These are phyloP conservation scores for Hebeloma cylindrosporum DNA, from an alignment of 768 basidiomycete species.

Conservation along the genomic window DNA sequence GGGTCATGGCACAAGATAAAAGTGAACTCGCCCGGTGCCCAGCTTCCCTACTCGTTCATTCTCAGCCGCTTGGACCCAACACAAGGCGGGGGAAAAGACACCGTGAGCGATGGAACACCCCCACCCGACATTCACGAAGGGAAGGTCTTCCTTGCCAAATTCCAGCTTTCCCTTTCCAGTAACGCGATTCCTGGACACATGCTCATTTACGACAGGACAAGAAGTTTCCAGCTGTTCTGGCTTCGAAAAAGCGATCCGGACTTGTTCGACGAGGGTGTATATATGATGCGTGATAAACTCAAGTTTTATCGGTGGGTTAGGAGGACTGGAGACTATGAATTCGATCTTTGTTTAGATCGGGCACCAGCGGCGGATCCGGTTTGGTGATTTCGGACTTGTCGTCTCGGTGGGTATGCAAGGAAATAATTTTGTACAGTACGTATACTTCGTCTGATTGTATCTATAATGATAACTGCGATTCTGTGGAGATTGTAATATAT, in stretches of 20 bases:
- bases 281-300: slow-evolving; percentile 11
- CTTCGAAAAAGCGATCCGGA: slow-evolving; percentile 3
- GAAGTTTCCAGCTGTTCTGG: slow-evolving; percentile 36
- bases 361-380: slow-evolving; percentile 14
- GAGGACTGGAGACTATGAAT: slow-evolving; percentile 13
- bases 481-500: no score
- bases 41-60: slow-evolving; percentile 1
- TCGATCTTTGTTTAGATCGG: slow-evolving; percentile 23
- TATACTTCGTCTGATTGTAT: no score
- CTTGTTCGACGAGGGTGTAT: slow-evolving; percentile 13
- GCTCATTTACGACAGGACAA: slow-evolving; percentile 42
- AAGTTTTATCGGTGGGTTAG: slow-evolving; percentile 25
- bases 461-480: no score
- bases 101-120: no score
- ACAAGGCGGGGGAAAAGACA: neutral
- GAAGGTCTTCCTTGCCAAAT: slow-evolving; percentile 41
- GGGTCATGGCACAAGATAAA: slow-evolving; percentile 37
- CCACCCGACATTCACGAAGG: slow-evolving; percentile 34
- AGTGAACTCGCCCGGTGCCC: slow-evolving; percentile 12
- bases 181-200: slow-evolving; percentile 16
- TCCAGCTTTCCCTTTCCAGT: slow-evolving; percentile 32
- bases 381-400: no score
- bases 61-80: slow-evolving; percentile 26
- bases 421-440: no score
- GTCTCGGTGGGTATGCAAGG: no score